These are phyloP conservation scores for Aphanomyces euteiches DNA, from an alignment of 352 stramenopile species.

Conservation along the genomic window DNA sequence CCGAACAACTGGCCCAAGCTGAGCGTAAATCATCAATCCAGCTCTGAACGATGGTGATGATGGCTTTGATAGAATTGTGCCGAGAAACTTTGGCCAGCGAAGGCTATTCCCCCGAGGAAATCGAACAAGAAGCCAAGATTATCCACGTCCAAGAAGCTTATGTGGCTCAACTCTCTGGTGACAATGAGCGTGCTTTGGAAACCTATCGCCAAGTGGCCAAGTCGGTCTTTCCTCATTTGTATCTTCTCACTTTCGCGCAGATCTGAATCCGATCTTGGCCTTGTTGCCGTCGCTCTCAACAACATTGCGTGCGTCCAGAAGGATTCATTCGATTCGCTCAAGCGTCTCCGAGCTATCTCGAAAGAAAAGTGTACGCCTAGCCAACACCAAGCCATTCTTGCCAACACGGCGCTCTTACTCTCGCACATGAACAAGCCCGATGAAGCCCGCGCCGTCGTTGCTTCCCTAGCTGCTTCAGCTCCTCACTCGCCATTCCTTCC, in stretches of 20 bases:
- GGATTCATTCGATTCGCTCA: conserved; percentile 80
- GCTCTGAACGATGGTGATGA: background rate
- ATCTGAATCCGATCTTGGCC: conserved; percentile 48
- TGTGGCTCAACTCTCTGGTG: conserved; percentile 73
- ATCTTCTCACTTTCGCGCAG: conserved; percentile 35
- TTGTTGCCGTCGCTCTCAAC: conserved; percentile 67
- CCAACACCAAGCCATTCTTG: conserved; percentile 72
- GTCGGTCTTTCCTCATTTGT: conserved; percentile 40
- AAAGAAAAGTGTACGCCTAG: conserved; percentile 43
- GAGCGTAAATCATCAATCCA: conserved; percentile 45
- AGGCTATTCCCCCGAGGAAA: conserved; percentile 48
- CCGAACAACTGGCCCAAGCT: conserved; percentile 47
- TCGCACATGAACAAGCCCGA: conserved; percentile 79
- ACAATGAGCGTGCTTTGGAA: conserved; percentile 60
- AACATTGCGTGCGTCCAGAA: conserved; percentile 80
- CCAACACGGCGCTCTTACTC: conserved; percentile 66
- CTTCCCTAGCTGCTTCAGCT: conserved; percentile 55
- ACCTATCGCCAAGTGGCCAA: conserved; percentile 78
- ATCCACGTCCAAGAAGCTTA: conserved; percentile 72
- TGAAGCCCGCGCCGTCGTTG: conserved; percentile 55
- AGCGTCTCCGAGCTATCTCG: conserved; percentile 71
- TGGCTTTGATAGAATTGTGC: conserved; percentile 48
- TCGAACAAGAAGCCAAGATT: conserved; percentile 67
- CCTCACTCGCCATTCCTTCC: conserved; percentile 37
- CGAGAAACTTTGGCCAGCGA: conserved; percentile 57